A percentile compares a stretch with the other conserved stretches of the same genome.
These are phyloP conservation scores for Tulasnella sp. DNA, from an alignment of 768 basidiomycete genomes.

Conservation along the genomic window DNA sequence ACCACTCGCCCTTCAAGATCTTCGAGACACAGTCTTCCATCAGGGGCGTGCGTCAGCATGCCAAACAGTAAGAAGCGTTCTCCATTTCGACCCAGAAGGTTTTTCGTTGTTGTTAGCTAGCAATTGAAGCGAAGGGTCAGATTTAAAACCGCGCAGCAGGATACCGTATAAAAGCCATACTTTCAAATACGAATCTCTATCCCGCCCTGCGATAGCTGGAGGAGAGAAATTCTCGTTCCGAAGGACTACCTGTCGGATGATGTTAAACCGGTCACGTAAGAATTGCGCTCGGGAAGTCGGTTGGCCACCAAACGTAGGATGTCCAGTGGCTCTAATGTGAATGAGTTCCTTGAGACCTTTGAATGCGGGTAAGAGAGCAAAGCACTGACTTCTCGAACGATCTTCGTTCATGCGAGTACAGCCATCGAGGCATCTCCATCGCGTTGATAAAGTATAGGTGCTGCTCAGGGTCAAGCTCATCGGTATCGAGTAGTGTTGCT, in stretches of 20 bases:
- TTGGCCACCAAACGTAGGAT: constrained; percentile 65
- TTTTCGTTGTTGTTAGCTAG: constrained; percentile 90
- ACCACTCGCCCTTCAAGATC: constrained; percentile 86
- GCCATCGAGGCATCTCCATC: constrained; percentile 92
- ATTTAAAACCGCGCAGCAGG: neutral
- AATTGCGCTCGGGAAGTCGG: constrained; percentile 72
- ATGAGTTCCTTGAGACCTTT: neutral
- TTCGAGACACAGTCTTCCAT: constrained; percentile 83
- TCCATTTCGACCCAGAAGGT: constrained; percentile 81
- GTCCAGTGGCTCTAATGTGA: constrained; percentile 25
- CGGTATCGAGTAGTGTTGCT: constrained; percentile 27
- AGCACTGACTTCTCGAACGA: constrained; percentile 69
- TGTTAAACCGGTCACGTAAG: constrained; percentile 72
- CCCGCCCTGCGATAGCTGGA: constrained; percentile 80
- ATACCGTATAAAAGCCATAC: constrained; percentile 33
- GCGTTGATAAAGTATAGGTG: constrained; percentile 80
- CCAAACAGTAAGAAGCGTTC: constrained; percentile 88
- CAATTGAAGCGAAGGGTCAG: neutral
- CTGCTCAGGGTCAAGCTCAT: constrained; percentile 63
- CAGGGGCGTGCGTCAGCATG: constrained; percentile 80
- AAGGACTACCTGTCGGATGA: constrained; percentile 86
- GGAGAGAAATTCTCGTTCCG: constrained; percentile 98
- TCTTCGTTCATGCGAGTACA: constrained; percentile 76
- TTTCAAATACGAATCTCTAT: constrained; percentile 79
- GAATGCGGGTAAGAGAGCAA: too few relatives aligned